Evolutionary conservation across 768 basidiomycete species (phyloP).

Genomic region (Cyclocybe aegerita): DNA sequence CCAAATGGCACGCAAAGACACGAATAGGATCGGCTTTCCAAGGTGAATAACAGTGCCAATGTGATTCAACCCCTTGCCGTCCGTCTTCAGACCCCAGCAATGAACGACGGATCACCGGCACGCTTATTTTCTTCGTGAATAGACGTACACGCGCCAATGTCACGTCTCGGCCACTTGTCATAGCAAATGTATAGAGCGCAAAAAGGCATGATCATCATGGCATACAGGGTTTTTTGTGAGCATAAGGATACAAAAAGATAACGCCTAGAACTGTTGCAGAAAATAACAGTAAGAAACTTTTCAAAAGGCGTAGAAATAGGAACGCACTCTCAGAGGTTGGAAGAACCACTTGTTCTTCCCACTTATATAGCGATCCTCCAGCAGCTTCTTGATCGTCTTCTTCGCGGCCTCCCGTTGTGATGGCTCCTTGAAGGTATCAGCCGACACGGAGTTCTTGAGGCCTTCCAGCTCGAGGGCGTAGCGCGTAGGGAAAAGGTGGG

Average conservation of each 20-base stretch:
- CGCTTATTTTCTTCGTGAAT: too few species aligned
- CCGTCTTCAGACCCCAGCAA: too few species aligned
- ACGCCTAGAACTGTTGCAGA: conserved; percentile 34
- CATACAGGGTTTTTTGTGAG: conserved; percentile 33
- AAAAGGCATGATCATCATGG: conserved; percentile 31
- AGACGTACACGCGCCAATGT: too few species aligned
- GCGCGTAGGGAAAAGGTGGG: conserved; percentile 98
- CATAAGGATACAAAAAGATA: conserved; percentile 27
- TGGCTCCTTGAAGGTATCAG: conserved; percentile 97
- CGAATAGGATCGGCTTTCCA: too few species aligned
- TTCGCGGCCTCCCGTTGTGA: conserved; percentile 93
- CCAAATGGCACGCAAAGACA: too few species aligned
- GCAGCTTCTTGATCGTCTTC: conserved; percentile 93
- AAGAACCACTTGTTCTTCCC: conserved; percentile 99
- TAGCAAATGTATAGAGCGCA: conserved; percentile 19
- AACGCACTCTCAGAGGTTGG: conserved; percentile 73
- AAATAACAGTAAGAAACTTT: conserved; percentile 2
- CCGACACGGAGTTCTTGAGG: conserved; percentile 80
- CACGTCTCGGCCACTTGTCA: conserved; percentile 2
- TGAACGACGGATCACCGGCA: too few species aligned
- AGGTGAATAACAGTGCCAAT: too few species aligned
- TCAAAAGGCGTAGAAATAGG: not conserved
- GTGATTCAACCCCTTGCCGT: too few species aligned
- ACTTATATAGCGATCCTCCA: conserved; percentile 91
- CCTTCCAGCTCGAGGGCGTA: conserved; percentile 96